Conservation (phyloP, 768 basidiomycete species). For the Phanerochaete sordida region DNA sequence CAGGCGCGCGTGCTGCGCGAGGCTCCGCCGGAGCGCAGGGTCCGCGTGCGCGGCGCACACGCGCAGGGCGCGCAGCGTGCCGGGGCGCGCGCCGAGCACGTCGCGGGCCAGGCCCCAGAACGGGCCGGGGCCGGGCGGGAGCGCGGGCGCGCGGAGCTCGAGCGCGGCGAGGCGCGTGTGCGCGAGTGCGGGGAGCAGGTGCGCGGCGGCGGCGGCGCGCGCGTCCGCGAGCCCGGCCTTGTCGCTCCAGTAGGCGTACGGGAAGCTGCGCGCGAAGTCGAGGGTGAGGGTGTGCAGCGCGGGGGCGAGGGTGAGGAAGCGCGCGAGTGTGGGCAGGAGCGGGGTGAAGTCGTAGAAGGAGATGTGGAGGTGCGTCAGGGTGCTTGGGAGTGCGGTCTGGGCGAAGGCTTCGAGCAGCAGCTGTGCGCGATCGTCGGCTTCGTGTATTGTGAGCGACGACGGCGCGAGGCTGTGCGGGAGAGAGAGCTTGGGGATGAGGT, state of each 20-base stretch:
- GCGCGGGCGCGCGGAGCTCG: not conserved
- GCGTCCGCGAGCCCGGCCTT: not conserved
- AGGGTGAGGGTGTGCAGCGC: not conserved
- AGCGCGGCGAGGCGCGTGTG: not conserved
- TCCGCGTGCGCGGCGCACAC: not conserved
- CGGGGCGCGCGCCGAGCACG: not conserved
- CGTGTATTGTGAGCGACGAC: not conserved
- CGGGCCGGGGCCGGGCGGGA: not conserved
- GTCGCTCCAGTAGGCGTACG: not conserved
- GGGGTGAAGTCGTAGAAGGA: constrained; percentile 2
- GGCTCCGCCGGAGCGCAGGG: not conserved
- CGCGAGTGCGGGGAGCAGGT: not conserved
- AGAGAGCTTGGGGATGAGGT: not conserved
- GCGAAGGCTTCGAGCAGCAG: not conserved
- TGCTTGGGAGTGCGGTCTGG: not conserved
- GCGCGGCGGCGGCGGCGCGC: not conserved
- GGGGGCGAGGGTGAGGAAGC: not conserved
- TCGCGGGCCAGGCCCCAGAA: not conserved
- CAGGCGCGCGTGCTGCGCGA: not conserved
- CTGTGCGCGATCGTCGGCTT: not conserved
- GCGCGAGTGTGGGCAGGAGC: not conserved
- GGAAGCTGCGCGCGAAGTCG: not conserved
- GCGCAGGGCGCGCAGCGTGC: not conserved
- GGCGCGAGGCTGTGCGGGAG: not conserved
- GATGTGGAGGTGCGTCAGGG: not conserved